These are phyloP conservation scores for Solanum bulbocastanum DNA, from an alignment of 257 asterid genomes.

Conservation along the genomic window DNA sequence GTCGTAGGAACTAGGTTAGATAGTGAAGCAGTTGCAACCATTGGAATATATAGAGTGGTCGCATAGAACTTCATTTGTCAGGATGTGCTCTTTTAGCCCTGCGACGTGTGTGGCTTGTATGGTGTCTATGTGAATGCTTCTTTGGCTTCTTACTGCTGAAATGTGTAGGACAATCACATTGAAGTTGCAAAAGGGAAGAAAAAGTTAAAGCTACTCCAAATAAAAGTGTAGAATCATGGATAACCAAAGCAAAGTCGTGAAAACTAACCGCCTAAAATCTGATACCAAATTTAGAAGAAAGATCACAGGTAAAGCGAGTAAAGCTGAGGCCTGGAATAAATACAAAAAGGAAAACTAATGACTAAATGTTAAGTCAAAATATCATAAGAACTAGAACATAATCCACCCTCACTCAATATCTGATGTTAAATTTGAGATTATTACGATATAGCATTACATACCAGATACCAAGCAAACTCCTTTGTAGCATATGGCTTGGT, in stretches of 20 bases:
- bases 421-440: neutral
- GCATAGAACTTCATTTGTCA: constrained; percentile 9
- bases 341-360: neutral
- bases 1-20: neutral
- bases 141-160: constrained; percentile 26
- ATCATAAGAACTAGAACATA: neutral
- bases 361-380: neutral
- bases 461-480: constrained; percentile 22
- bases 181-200: neutral
- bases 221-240: neutral
- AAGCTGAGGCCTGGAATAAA: constrained; percentile 19
- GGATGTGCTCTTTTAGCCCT: constrained; percentile 18
- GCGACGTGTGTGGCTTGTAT: constrained; percentile 21
- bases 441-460: neutral
- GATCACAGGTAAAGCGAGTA: constrained; percentile 23
- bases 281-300: constrained; percentile 12
- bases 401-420: neutral
- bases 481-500: constrained; percentile 32
- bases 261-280: constrained; percentile 15
- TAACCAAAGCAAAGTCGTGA: neutral
- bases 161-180: neutral
- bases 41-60: neutral
- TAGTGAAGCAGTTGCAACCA: neutral
- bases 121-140: constrained; percentile 18
- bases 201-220: neutral